Evolutionary conservation across 2,329 filamentous ascomycete genomes (phyloP).

Genomic region (Daldinia eschscholtzii): DNA sequence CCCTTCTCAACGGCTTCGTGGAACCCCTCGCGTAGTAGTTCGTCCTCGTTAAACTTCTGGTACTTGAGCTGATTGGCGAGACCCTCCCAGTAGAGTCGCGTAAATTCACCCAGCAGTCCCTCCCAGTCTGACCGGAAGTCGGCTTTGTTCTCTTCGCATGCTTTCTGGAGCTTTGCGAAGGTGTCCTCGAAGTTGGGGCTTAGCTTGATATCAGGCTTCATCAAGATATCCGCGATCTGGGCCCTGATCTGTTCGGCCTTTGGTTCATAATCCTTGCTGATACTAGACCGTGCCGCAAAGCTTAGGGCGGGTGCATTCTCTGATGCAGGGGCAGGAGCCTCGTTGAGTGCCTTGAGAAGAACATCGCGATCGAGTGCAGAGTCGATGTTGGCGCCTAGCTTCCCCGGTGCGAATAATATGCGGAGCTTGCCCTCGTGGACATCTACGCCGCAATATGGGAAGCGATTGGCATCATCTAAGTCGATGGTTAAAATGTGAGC

Average conservation of each 20-base stretch:
- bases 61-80: conserved; percentile 58
- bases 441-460: conserved; percentile 60
- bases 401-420: conserved; percentile 60
- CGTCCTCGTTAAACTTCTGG: conserved; percentile 62
- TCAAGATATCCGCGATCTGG: conserved; percentile 55
- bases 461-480: conserved; percentile 58
- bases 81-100: conserved; percentile 59
- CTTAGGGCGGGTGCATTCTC: conserved; percentile 53
- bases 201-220: conserved; percentile 58
- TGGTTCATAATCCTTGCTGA: conserved; percentile 60
- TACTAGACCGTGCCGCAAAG: conserved; percentile 59
- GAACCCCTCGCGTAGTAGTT: conserved; percentile 63
- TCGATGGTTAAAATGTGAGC: conserved; percentile 62
- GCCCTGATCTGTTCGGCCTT: conserved; percentile 57
- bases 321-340: conserved; percentile 47
- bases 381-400: conserved; percentile 61
- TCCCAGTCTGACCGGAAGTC: conserved; percentile 59
- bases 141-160: conserved; percentile 49
- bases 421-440: conserved; percentile 61
- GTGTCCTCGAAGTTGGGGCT: conserved; percentile 62
- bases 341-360: conserved; percentile 61
- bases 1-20: conserved; percentile 60
- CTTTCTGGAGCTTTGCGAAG: conserved; percentile 57
- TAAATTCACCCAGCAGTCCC: conserved; percentile 57
- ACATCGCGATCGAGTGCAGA: conserved; percentile 54